A percentile compares a stretch with the other conserved stretches of the same genome.
These are phyloP conservation scores for Zygotorulaspora danielsina DNA, from an alignment of 805 yeast genomes.

Conservation along the genomic window DNA sequence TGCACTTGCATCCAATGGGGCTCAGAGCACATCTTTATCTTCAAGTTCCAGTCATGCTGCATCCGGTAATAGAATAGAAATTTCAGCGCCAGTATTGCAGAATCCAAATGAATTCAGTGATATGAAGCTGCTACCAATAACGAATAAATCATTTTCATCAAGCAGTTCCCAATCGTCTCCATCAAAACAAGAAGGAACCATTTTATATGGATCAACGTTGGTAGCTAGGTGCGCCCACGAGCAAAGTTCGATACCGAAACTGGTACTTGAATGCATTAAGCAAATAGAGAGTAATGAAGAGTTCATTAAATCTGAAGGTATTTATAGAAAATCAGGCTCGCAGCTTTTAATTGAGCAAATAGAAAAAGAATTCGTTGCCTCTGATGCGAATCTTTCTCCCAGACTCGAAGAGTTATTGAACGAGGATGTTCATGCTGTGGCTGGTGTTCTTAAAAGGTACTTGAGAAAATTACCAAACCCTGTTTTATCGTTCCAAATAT, in stretches of 20 bases:
- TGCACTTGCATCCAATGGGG: slow-evolving; percentile 1
- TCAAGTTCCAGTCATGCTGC: slow-evolving; percentile 10
- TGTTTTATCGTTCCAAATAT: slow-evolving; percentile 63
- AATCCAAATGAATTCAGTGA: slow-evolving; percentile 39
- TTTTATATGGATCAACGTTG: slow-evolving; percentile 43
- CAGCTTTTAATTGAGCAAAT: slow-evolving; percentile 45
- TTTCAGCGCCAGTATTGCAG: slow-evolving; percentile 38
- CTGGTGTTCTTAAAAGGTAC: slow-evolving; percentile 83
- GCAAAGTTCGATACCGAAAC: slow-evolving; percentile 57
- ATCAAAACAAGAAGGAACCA: slow-evolving; percentile 25
- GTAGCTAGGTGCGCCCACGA: slow-evolving; percentile 63
- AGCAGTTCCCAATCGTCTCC: slow-evolving; percentile 21
- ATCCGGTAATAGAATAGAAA: slow-evolving; percentile 24
- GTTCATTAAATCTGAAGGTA: slow-evolving; percentile 66
- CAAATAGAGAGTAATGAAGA: slow-evolving; percentile 74
- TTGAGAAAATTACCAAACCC: slow-evolving; percentile 82
- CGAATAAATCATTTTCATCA: slow-evolving; percentile 8
- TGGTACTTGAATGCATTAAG: slow-evolving; percentile 64
- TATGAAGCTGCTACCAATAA: slow-evolving; percentile 31
- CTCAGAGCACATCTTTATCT: slow-evolving; percentile 6
- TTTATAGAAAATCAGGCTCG: slow-evolving; percentile 85
- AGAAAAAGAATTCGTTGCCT: slow-evolving; percentile 33
- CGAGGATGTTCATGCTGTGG: slow-evolving; percentile 80
- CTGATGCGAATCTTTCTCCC: slow-evolving; percentile 36
- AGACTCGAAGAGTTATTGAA: slow-evolving; percentile 37